Evolutionary conservation across 2,329 filamentous ascomycete genomes (phyloP).

Genomic region (Onygena corvina): DNA sequence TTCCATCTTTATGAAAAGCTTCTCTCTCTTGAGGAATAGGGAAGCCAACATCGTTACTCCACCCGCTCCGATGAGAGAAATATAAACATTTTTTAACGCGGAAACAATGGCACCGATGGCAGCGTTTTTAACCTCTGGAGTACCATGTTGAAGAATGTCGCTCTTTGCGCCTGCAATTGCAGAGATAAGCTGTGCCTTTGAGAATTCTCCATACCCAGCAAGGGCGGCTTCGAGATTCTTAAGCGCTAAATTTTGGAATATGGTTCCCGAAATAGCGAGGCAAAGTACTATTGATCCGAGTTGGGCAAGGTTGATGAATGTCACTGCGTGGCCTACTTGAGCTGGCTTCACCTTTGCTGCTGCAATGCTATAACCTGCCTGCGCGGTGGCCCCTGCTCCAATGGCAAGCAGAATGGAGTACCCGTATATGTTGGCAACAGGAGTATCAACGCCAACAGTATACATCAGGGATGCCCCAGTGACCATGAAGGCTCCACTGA

Average conservation of each 20-base stretch:
- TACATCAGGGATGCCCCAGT: slow-evolving; percentile 18
- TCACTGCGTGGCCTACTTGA: slow-evolving; percentile 25
- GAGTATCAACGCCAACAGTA: slow-evolving; percentile 13
- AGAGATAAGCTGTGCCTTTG: slow-evolving; percentile 22
- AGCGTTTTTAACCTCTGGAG: slow-evolving; percentile 16
- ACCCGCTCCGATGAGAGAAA: slow-evolving; percentile 20
- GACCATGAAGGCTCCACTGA: slow-evolving; percentile 21
- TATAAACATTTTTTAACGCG: slow-evolving; percentile 20
- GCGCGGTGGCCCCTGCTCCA: slow-evolving; percentile 26
- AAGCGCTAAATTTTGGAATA: slow-evolving; percentile 24
- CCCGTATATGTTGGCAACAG: slow-evolving; percentile 19
- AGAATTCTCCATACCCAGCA: slow-evolving; percentile 17
- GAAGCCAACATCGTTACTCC: slow-evolving; percentile 14
- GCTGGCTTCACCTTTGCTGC: slow-evolving; percentile 26
- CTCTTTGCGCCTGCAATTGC: slow-evolving; percentile 27
- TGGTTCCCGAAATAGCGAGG: slow-evolving; percentile 7
- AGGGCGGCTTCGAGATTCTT: slow-evolving; percentile 21
- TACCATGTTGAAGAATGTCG: slow-evolving; percentile 21
- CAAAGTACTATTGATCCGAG: neutral
- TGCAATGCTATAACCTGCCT: slow-evolving; percentile 30
- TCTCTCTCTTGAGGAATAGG: slow-evolving; percentile 3
- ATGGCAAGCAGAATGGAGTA: slow-evolving; percentile 31
- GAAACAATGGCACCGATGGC: slow-evolving; percentile 24
- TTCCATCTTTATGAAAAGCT: slow-evolving; percentile 5
- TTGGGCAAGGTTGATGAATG: slow-evolving; percentile 31